phyloP scores from a whole-genome alignment of 192 early-diverging fungal genomes.

The Backusella circina region DNA sequence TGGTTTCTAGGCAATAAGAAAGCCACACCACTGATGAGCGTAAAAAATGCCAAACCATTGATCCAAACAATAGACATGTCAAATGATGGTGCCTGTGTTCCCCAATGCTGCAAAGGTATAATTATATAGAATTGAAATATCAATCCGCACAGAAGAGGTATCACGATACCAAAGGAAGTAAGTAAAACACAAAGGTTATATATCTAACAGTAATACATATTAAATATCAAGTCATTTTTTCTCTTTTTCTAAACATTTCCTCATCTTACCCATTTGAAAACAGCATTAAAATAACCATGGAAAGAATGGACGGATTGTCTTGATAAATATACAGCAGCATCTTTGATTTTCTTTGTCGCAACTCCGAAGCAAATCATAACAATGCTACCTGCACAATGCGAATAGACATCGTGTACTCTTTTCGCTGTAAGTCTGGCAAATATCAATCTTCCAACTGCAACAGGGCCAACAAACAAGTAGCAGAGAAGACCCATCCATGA shows the following conservation, averaged over 20 bases:
- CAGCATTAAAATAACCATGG: neutral
- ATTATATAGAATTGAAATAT: neutral
- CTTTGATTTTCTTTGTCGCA: neutral
- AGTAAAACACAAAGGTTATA: neutral
- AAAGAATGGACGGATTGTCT: neutral
- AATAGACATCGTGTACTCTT: slow-evolving; percentile 2
- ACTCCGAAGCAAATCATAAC: neutral
- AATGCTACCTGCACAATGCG: neutral
- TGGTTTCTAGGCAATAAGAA: neutral
- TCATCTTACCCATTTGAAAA: neutral
- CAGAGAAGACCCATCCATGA: neutral
- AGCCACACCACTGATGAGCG: neutral
- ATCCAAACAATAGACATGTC: neutral
- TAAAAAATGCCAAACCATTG: neutral
- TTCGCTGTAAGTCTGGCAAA: neutral
- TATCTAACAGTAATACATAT: neutral
- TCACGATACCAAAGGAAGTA: neutral
- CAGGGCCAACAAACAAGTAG: neutral
- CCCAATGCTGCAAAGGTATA: neutral
- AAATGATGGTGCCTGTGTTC: neutral
- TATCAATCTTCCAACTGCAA: neutral
- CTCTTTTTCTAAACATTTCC: neutral
- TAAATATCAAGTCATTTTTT: neutral
- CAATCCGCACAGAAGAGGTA: neutral
- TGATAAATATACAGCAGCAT: neutral